Evolutionary conservation across 345 rosid genomes (phyloP).

Genomic region (Corchorus capsularis): DNA sequence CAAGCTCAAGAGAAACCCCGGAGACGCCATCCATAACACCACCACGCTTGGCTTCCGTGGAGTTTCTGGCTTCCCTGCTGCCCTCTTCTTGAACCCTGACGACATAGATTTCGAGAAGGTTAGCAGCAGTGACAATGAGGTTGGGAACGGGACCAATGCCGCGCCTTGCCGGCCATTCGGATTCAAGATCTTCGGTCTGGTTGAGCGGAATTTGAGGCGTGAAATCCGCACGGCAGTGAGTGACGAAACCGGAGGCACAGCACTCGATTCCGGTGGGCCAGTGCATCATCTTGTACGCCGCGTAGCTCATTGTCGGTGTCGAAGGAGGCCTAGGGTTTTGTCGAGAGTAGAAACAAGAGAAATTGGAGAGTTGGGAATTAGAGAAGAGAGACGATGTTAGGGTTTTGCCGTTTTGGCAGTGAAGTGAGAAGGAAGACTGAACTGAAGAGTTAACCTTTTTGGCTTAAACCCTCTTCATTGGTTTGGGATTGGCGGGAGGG

Average conservation of each 20-base stretch:
- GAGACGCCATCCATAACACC: constrained; percentile 80
- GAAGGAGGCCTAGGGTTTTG: background rate
- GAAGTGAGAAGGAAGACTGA: background rate
- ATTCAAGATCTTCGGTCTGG: constrained; percentile 65
- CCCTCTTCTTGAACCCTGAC: constrained; percentile 83
- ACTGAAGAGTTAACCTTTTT: background rate
- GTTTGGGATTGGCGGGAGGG: constrained; percentile 40
- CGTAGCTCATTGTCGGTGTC: constrained; percentile 70
- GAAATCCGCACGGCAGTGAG: constrained; percentile 70
- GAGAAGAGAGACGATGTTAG: constrained; percentile 1
- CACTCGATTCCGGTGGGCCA: constrained; percentile 85
- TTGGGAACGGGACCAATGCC: constrained; percentile 76
- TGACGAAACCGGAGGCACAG: constrained; percentile 84
- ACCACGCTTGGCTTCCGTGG: constrained; percentile 60
- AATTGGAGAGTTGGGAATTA: constrained; percentile 4
- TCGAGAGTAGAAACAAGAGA: background rate
- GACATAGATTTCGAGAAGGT: constrained; percentile 77
- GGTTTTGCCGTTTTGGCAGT: constrained; percentile 10
- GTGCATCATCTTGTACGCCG: constrained; percentile 97
- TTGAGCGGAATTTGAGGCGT: constrained; percentile 49
- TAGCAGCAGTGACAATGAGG: constrained; percentile 71
- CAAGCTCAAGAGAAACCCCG: constrained; percentile 84
- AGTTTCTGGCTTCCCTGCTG: constrained; percentile 41
- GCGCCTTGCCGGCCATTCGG: constrained; percentile 59
- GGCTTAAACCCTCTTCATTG: constrained; percentile 18